Evolutionary conservation across 192 early-diverging fungal species (phyloP), one percentile per base, ranked within the genome.

Genomic region (Coemansia sp.): DNA sequence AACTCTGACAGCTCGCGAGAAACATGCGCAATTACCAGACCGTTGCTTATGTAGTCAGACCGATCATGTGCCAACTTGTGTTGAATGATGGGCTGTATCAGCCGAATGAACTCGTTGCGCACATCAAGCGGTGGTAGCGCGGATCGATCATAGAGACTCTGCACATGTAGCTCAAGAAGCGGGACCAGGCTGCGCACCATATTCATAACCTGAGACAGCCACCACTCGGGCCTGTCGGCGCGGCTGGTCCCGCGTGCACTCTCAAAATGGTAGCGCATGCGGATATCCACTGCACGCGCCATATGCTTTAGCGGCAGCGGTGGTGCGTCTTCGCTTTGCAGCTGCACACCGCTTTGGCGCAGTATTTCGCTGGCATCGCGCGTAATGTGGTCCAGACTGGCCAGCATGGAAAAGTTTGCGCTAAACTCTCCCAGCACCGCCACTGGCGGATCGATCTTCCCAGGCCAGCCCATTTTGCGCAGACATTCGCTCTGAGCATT

Each of bases 211-310:
- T 89, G 87, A 3, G 83, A 80, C 19, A 90, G 70, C 64, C 87
- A 90, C 90, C 89, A 90, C 68, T 92, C 91, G n/a, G 91, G 88
- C 85, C 89, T 90, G 62, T 92, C 91, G 2, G 89, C 75, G 46
- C 88, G 82, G 64, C 88, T 90, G 2, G 90, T 92, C 14, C 84
- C 78, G 47, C 87, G 81, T 8, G 71, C 76, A 10, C 87, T 83
- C 47, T 90, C 87, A 71, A 92, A 92, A 60, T 92, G 88, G 57
- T 84, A 92, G 59, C 84, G 74, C 69, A 92, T 91, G 44, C 89
- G 71, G 20, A 88, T 61, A 5, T 85, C 80, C 10, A 92, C 72
- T 6, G 87, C 81, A 12, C 78, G 81, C 15, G 86, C 73, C 83
- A 92, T 61, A 20, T 75, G 65, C 23, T 65, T 59, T 28, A 81